Percentiles rank a stretch among this genome's conserved stretches.
Evolutionary conservation across 768 basidiomycete species (phyloP).

Genomic region (Sporobolomyces roseus): DNA sequence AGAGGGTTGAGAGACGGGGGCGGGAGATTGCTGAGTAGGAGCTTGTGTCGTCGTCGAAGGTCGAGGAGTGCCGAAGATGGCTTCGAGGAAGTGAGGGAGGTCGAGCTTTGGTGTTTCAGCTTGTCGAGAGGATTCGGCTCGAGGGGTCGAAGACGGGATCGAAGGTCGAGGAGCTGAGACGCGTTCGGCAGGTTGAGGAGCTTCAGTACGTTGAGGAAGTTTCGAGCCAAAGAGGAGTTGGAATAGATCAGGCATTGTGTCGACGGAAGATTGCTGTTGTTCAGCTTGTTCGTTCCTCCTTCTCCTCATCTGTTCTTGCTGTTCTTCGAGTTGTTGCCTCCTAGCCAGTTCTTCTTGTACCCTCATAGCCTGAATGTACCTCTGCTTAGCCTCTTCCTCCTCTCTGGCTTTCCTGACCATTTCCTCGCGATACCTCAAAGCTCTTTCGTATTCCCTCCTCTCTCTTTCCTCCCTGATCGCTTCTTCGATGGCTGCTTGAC

Average conservation of each 20-base stretch:
- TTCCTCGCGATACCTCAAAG: background rate
- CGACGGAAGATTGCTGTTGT: too few relatives aligned
- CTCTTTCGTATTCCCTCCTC: background rate
- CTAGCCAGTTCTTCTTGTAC: background rate
- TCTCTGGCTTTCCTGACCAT: background rate
- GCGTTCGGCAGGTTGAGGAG: background rate
- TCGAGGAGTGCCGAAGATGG: background rate
- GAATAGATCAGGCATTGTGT: background rate
- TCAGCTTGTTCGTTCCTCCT: background rate
- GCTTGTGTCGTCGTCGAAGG: background rate
- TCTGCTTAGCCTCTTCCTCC: background rate
- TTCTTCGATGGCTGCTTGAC: background rate
- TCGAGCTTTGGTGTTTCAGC: background rate
- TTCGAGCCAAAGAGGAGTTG: background rate
- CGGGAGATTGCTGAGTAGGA: background rate
- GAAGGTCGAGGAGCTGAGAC: background rate
- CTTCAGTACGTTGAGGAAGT: background rate
- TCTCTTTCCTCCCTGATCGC: slow-evolving; percentile 2
- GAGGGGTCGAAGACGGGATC: background rate
- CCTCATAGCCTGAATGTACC: background rate
- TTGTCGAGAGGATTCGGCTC: too few relatives aligned
- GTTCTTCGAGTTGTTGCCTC: too few relatives aligned
- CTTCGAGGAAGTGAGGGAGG: background rate
- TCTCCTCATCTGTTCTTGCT: slow-evolving; percentile 1
- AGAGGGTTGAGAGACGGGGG: background rate